These are phyloP conservation scores for Perkinsela sp. DNA, from an alignment of 208 protist genomes.

Conservation along the genomic window DNA sequence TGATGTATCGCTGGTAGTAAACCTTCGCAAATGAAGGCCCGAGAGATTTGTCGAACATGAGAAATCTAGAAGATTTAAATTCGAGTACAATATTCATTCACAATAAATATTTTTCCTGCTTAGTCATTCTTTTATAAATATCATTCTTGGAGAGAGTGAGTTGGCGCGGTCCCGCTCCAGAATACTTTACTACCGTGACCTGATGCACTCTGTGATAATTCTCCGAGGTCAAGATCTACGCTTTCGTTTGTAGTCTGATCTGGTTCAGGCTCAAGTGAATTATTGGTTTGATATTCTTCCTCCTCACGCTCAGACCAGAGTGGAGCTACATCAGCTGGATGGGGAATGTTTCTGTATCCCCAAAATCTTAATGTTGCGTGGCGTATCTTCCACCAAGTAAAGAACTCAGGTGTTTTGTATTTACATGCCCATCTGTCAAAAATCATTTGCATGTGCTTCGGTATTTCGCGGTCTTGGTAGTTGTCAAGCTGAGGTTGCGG, in stretches of 20 bases:
- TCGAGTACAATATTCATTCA: no score
- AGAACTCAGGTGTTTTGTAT: conserved; percentile 67
- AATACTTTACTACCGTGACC: not conserved
- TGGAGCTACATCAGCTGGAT: conserved; percentile 55
- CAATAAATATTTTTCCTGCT: no score
- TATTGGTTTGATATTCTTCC: conserved; percentile 60
- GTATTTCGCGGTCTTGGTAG: conserved; percentile 51
- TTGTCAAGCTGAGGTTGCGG: conserved; percentile 50
- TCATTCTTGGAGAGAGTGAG: not conserved
- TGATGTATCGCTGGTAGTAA: not conserved
- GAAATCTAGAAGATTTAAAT: no score
- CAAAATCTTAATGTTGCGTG: conserved; percentile 62
- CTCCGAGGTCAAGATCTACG: not conserved
- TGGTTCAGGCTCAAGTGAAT: not conserved
- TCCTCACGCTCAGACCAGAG: conserved; percentile 66
- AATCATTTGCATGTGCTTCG: conserved; percentile 66
- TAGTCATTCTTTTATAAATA: no score
- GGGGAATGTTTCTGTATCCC: conserved; percentile 63
- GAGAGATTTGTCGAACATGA: not conserved
- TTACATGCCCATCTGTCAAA: conserved; percentile 65
- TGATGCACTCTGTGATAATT: not conserved
- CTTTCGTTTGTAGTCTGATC: not conserved
- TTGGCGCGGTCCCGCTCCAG: not conserved
- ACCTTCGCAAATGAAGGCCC: not conserved
- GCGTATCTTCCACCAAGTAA: conserved; percentile 59